These are phyloP conservation scores for Thielaviopsis punctulata DNA, from an alignment of 2,329 filamentous ascomycete genomes.

Conservation along the genomic window DNA sequence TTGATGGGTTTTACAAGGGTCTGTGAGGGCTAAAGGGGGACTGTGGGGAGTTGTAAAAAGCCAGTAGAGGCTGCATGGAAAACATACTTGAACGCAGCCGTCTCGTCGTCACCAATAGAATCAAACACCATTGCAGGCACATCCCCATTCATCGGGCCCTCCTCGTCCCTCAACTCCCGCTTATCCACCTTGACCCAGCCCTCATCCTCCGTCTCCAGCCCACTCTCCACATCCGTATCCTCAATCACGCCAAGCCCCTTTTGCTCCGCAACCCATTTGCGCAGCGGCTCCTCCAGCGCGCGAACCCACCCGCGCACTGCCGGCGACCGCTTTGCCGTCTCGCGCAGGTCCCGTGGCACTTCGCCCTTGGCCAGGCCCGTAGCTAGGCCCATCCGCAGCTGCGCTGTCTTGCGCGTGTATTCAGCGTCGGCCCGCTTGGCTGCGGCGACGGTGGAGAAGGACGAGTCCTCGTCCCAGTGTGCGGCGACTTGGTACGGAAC, in stretches of 20 bases:
- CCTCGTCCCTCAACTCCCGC: conserved; percentile 38
- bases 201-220: conserved; percentile 52
- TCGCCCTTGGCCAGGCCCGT: conserved; percentile 31
- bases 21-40: conserved; percentile 7
- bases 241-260: conserved; percentile 14
- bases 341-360: conserved; percentile 65
- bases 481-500: conserved; percentile 83
- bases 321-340: conserved; percentile 62
- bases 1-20: not conserved
- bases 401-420: conserved; percentile 29
- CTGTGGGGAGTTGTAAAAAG: not conserved
- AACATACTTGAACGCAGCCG: conserved; percentile 65
- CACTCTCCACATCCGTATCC: conserved; percentile 15
- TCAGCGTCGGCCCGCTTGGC: conserved; percentile 27
- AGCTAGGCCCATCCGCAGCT: conserved; percentile 24
- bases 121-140: conserved; percentile 61
- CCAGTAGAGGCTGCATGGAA: too few relatives aligned
- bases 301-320: conserved; percentile 67
- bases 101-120: conserved; percentile 54
- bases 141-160: conserved; percentile 29
- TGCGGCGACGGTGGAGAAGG: conserved; percentile 29
- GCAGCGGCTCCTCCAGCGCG: conserved; percentile 68
- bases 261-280: conserved; percentile 50
- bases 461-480: conserved; percentile 50
- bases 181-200: conserved; percentile 71